Evolutionary conservation across 169 alveolate species (phyloP).

Genomic region (Cystoisospora suis): DNA sequence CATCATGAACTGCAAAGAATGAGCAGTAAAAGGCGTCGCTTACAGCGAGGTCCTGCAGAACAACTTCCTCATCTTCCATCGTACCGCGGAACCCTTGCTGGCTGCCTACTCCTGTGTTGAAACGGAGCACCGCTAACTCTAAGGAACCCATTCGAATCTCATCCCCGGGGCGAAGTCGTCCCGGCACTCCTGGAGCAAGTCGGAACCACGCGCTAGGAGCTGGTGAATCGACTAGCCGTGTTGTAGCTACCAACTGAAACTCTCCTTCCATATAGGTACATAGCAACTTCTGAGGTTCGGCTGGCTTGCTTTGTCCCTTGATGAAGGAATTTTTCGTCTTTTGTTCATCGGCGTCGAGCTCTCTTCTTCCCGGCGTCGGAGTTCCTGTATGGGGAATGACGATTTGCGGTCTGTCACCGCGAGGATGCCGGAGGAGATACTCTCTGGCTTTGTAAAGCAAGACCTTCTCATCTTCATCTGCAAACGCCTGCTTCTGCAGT

Average conservation of each 20-base stretch:
- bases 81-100: conserved; percentile 42
- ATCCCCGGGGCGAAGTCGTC: background rate
- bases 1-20: conserved; percentile 79
- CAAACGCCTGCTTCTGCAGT: background rate
- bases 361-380: too few species aligned
- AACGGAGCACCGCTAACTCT: conserved; percentile 26
- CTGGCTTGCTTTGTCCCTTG: too few species aligned
- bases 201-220: background rate
- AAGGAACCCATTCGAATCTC: background rate
- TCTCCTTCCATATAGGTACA: background rate
- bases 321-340: too few species aligned
- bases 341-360: too few species aligned
- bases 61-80: conserved; percentile 67
- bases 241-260: background rate
- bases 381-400: too few species aligned
- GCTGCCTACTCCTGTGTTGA: conserved; percentile 21
- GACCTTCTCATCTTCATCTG: background rate
- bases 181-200: background rate
- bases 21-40: conserved; percentile 35
- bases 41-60: conserved; percentile 35
- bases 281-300: background rate
- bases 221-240: background rate
- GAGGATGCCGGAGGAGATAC: conserved; percentile 3
- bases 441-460: background rate
- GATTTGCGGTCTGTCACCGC: background rate